These are phyloP conservation scores for Pyrrhoderma lamaoense DNA, from an alignment of 1,284 basidiomycete genomes.

Conservation along the genomic window DNA sequence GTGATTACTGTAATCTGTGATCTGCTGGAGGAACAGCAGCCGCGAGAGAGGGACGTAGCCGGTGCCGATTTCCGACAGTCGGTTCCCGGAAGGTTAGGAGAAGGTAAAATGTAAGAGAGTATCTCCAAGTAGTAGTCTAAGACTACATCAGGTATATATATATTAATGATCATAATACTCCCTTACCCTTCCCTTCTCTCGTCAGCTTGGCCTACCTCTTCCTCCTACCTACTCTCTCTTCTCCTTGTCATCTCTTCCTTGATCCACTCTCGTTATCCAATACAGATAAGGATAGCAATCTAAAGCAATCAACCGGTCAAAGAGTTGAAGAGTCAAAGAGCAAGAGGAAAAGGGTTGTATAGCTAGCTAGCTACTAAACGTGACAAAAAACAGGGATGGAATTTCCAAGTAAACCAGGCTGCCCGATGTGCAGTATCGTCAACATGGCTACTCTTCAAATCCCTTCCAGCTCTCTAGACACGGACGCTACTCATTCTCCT, in stretches of 20 bases:
- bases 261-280: not conserved
- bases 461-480: too few relatives aligned
- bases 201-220: not conserved
- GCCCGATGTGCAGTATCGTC: conserved; percentile 69
- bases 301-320: not conserved
- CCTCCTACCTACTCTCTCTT: too few relatives aligned
- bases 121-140: not conserved
- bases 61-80: not conserved
- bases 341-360: not conserved
- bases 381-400: conserved; percentile 32
- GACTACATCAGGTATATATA: too few relatives aligned
- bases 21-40: too few relatives aligned
- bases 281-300: too few relatives aligned
- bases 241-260: not conserved
- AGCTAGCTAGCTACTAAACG: too few relatives aligned
- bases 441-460: conserved; percentile 33
- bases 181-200: not conserved
- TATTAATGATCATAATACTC: too few relatives aligned
- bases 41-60: too few relatives aligned
- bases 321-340: not conserved
- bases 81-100: not conserved
- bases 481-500: too few relatives aligned
- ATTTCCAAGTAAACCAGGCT: conserved; percentile 57
- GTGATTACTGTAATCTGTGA: too few relatives aligned
- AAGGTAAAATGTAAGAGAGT: not conserved